Evolutionary conservation across 306 rosid species (phyloP).

Genomic region (Lithocarpus polystachyus): DNA sequence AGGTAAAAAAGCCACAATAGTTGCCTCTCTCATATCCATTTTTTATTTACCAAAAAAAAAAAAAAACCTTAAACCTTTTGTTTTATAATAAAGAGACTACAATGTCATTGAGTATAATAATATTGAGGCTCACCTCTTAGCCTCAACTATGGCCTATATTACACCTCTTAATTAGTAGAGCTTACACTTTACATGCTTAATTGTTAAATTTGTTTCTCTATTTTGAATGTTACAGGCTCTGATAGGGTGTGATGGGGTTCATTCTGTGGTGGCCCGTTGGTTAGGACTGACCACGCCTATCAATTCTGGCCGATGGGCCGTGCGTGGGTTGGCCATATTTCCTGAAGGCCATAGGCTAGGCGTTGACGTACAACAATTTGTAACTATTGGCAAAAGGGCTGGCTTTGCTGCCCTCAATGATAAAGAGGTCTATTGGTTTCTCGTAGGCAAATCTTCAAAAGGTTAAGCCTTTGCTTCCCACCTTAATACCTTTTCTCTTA

Average conservation of each 20-base stretch:
- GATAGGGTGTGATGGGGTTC: constrained; percentile 37
- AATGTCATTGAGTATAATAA: too few species aligned
- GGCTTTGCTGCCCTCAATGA: constrained; percentile 21
- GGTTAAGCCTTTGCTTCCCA: too few species aligned
- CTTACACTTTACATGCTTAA: too few species aligned
- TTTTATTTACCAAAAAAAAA: too few species aligned
- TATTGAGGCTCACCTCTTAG: too few species aligned
- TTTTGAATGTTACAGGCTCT: constrained; percentile 1
- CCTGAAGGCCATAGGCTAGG: constrained; percentile 24
- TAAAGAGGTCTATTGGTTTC: constrained; percentile 26
- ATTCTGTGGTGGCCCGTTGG: constrained; percentile 25
- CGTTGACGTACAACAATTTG: not conserved
- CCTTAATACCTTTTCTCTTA: too few species aligned
- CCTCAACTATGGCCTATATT: not conserved
- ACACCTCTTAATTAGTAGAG: too few species aligned
- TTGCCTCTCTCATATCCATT: too few species aligned
- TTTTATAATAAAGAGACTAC: too few species aligned
- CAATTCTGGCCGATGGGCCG: constrained; percentile 16
- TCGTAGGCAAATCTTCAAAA: not conserved
- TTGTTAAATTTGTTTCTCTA: too few species aligned
- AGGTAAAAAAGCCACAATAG: too few species aligned
- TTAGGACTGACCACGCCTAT: constrained; percentile 19
- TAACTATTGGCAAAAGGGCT: constrained; percentile 16
- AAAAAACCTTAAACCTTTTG: too few species aligned
- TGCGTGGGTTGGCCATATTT: constrained; percentile 21